phyloP scores from a whole-genome alignment of 805 yeast species.

The Lipomyces yamanashiensis region DNA sequence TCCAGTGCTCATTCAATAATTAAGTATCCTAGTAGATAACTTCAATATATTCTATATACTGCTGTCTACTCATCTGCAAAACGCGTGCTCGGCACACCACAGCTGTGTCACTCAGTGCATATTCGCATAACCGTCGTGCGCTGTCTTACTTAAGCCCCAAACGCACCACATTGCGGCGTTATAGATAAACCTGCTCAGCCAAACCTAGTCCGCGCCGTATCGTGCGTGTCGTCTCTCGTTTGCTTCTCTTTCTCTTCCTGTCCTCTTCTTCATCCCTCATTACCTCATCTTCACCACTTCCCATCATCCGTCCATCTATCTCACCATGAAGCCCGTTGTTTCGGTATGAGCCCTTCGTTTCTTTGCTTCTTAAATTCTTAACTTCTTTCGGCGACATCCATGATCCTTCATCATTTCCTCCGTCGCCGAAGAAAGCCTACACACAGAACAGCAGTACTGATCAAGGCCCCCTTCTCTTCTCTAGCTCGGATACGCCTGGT shows the following conservation, averaged over 20 bases:
- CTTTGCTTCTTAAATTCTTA: neutral
- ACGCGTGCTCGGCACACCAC: neutral
- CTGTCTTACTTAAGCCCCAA: neutral
- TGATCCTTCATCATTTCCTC: neutral
- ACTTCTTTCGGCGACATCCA: neutral
- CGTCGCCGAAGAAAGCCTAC: neutral
- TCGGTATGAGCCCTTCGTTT: constrained; percentile 26
- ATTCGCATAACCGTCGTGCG: neutral
- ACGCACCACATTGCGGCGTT: neutral
- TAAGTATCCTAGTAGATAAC: neutral
- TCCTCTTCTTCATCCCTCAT: neutral
- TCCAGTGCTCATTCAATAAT: no score
- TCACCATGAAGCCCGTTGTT: constrained; percentile 37
- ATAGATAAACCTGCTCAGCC: constrained; percentile 8
- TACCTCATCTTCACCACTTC: neutral
- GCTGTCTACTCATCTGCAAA: neutral
- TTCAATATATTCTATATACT: neutral
- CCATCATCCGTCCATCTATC: neutral
- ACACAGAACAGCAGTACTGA: neutral
- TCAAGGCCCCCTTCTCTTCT: neutral
- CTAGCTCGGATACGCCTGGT: constrained; percentile 66
- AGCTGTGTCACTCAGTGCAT: neutral
- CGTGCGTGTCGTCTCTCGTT: constrained; percentile 1
- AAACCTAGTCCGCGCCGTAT: constrained; percentile 1
- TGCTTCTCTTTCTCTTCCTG: neutral